Percentiles rank a stretch among this genome's conserved stretches.
Evolutionary conservation across 148 eudicot genomes (phyloP).

Genomic region (Gaultheria prostrata): DNA sequence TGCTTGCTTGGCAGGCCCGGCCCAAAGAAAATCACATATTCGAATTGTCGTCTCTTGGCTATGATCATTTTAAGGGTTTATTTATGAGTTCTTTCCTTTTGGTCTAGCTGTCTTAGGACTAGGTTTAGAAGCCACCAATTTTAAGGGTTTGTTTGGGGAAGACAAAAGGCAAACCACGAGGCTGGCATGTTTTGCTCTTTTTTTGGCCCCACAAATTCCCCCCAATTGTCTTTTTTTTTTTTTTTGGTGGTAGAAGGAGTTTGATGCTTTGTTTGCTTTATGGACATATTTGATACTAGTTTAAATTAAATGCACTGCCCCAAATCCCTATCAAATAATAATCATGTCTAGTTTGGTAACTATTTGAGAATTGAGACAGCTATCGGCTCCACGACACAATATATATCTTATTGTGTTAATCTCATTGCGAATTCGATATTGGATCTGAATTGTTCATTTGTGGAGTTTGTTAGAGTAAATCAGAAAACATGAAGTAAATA

Average conservation of each 20-base stretch:
- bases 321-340: no score
- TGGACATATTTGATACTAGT: not conserved
- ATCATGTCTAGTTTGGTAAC: no score
- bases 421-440: not conserved
- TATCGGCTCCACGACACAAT: no score
- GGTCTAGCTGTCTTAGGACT: constrained; percentile 15
- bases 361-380: no score
- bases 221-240: not conserved
- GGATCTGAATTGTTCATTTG: not conserved
- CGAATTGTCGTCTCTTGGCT: constrained; percentile 5
- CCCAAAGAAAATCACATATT: not conserved
- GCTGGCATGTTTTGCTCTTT: constrained; percentile 10
- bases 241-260: not conserved
- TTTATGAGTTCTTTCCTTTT: constrained; percentile 2
- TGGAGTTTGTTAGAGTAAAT: not conserved
- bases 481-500: no score
- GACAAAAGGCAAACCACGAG: constrained; percentile 7
- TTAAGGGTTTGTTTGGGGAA: not conserved
- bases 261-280: not conserved
- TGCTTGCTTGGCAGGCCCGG: constrained; percentile 34
- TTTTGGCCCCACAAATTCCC: not conserved
- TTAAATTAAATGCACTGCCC: no score
- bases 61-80: no score
- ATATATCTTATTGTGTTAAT: no score
- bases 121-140: not conserved